phyloP scores from a whole-genome alignment of 306 rosid genomes.

The Vigna unguiculata region DNA sequence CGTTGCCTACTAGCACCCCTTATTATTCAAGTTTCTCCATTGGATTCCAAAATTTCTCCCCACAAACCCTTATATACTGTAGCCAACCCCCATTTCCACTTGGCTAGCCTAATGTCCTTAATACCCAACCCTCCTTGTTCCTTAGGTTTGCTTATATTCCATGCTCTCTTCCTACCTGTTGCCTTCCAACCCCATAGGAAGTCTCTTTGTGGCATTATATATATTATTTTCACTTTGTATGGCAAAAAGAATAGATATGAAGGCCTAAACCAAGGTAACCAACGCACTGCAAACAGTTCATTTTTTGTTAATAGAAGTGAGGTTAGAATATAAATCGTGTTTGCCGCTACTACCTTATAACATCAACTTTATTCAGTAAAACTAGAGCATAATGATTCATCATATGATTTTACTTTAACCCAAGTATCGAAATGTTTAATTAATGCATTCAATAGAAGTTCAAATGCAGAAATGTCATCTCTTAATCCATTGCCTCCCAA shows the following conservation, averaged over 20 bases:
- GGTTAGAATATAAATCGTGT: constrained; percentile 7
- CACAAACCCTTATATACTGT: too few species aligned
- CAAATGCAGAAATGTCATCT: constrained; percentile 18
- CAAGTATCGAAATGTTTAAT: background rate
- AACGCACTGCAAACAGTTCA: constrained; percentile 4
- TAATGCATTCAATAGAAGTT: constrained; percentile 15
- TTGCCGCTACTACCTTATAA: constrained; percentile 5
- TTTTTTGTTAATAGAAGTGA: background rate
- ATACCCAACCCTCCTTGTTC: too few species aligned
- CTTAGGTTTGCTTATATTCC: too few species aligned
- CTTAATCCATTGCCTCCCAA: constrained; percentile 19
- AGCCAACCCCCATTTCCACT: too few species aligned
- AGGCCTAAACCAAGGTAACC: constrained; percentile 20
- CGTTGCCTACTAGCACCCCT: too few species aligned
- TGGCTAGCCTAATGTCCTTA: too few species aligned
- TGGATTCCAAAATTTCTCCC: too few species aligned
- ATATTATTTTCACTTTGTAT: background rate
- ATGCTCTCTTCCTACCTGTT: too few species aligned
- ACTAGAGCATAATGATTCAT: constrained; percentile 8
- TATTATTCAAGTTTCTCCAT: too few species aligned
- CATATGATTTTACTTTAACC: background rate
- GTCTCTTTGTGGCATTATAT: too few species aligned
- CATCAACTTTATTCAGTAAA: constrained; percentile 7
- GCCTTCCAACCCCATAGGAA: too few species aligned
- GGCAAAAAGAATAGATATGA: constrained; percentile 17